Evolutionary conservation across 2,329 filamentous ascomycete genomes (phyloP).

Genomic region (Xylariomycetidae sp.): DNA sequence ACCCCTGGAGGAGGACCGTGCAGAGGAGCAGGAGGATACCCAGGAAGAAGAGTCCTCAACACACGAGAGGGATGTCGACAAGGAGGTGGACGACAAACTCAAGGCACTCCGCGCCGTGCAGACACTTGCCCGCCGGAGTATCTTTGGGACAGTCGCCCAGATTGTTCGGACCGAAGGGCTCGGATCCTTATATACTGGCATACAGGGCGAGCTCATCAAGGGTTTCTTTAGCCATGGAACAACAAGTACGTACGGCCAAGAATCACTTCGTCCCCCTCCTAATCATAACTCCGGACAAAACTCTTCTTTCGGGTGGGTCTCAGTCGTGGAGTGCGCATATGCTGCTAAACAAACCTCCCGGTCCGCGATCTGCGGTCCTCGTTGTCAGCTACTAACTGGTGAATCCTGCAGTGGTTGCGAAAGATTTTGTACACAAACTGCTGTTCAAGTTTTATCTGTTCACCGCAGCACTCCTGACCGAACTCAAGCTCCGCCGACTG

Average conservation of each 20-base stretch:
- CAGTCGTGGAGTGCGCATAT: too few species aligned
- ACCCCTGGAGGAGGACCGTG: neutral
- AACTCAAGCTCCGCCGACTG: constrained; percentile 6
- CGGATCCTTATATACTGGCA: constrained; percentile 67
- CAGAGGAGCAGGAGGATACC: neutral
- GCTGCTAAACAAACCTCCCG: too few species aligned
- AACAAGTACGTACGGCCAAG: too few species aligned
- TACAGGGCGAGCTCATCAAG: constrained; percentile 72
- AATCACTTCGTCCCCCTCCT: too few species aligned
- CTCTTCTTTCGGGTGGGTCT: too few species aligned
- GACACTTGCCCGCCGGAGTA: constrained; percentile 38
- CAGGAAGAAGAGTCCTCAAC: constrained; percentile 5
- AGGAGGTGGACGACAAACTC: constrained; percentile 25
- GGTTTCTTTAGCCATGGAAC: constrained; percentile 82
- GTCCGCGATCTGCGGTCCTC: too few species aligned
- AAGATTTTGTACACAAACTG: constrained; percentile 68
- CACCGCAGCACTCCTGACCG: constrained; percentile 41
- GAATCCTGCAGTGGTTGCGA: constrained; percentile 83
- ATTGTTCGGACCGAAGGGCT: constrained; percentile 62
- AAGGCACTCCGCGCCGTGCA: constrained; percentile 19
- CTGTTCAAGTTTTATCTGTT: constrained; percentile 70
- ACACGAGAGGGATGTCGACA: constrained; percentile 16
- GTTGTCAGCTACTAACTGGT: too few species aligned
- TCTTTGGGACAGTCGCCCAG: constrained; percentile 59
- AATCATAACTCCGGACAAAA: too few species aligned